Percentiles rank a stretch among this genome's conserved stretches.
phyloP scores from a whole-genome alignment of 352 stramenopile genomes.

The Globisporangium rhizosaccharum region DNA sequence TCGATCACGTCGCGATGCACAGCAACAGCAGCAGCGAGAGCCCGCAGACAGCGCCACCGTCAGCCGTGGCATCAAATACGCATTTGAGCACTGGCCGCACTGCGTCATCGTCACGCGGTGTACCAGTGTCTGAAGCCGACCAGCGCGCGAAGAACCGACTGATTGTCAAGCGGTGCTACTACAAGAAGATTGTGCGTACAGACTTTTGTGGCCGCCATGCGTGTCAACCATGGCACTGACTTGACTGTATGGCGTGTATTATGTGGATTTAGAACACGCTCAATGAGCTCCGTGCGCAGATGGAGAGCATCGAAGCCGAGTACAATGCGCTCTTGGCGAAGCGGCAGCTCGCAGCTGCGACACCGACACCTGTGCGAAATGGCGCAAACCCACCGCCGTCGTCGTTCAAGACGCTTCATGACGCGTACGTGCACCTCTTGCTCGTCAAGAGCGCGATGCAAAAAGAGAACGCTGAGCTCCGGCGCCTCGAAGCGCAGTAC shows the following conservation, averaged over 20 bases:
- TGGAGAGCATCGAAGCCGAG: constrained; percentile 31
- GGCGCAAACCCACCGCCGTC: not conserved
- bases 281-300: constrained; percentile 42
- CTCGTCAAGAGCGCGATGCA: constrained; percentile 38
- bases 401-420: constrained; percentile 16
- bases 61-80: not conserved
- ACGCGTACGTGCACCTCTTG: constrained; percentile 45
- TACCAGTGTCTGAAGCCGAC: constrained; percentile 35
- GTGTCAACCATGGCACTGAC: no score
- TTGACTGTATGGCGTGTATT: no score
- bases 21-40: not conserved
- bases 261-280: constrained; percentile 38
- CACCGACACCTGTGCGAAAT: constrained; percentile 12
- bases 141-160: constrained; percentile 59
- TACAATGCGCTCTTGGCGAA: constrained; percentile 26
- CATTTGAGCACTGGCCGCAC: constrained; percentile 22
- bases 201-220: no score
- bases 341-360: constrained; percentile 23
- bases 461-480: constrained; percentile 55
- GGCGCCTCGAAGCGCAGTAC: constrained; percentile 35
- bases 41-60: no score
- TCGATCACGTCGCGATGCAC: constrained; percentile 2
- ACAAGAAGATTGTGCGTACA: constrained; percentile 71
- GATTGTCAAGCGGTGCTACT: constrained; percentile 73
- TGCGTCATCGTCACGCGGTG: constrained; percentile 16